These are phyloP conservation scores for Tolypocladium amazonense DNA, from an alignment of 2,329 filamentous ascomycete genomes.

Conservation along the genomic window DNA sequence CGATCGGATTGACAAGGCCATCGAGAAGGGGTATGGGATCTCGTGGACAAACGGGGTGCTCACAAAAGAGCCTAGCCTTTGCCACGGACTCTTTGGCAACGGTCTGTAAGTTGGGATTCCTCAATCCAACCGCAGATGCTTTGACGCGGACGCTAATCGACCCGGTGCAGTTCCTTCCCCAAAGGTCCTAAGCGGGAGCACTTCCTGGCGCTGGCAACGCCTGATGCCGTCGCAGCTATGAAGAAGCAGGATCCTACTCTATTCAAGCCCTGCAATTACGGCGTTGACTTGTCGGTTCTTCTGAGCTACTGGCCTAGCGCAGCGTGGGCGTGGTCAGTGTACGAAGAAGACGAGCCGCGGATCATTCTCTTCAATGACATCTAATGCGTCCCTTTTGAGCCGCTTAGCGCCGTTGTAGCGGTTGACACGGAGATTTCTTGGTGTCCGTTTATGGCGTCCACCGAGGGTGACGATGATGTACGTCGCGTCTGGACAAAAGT, in stretches of 20 bases:
- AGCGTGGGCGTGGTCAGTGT: conserved; percentile 27
- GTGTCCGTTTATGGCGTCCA: not conserved
- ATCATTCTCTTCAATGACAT: conserved; percentile 27
- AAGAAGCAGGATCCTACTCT: conserved; percentile 17
- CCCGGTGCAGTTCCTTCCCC: conserved; percentile 17
- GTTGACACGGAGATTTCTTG: not conserved
- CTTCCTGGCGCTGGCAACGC: conserved; percentile 47
- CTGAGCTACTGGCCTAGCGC: conserved; percentile 24
- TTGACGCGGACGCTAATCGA: conserved; percentile 5
- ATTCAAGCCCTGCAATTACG: conserved; percentile 27
- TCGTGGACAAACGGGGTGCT: conserved; percentile 48
- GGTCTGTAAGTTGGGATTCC: conserved; percentile 37
- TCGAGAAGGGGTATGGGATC: conserved; percentile 39
- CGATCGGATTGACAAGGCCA: conserved; percentile 39
- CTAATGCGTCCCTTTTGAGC: conserved; percentile 5
- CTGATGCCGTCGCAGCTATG: conserved; percentile 39
- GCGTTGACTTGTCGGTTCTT: conserved; percentile 17
- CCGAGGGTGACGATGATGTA: not conserved
- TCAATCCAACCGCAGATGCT: not conserved
- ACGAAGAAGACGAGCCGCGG: conserved; percentile 18
- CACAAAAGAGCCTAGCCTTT: conserved; percentile 54
- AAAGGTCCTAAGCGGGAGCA: conserved; percentile 31
- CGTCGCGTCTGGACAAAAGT: not conserved
- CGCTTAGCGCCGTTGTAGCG: not conserved
- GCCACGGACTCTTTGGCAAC: conserved; percentile 56